Evolutionary conservation across 2,329 filamentous ascomycete species (phyloP).

Genomic region (Microsporum ferrugineum): DNA sequence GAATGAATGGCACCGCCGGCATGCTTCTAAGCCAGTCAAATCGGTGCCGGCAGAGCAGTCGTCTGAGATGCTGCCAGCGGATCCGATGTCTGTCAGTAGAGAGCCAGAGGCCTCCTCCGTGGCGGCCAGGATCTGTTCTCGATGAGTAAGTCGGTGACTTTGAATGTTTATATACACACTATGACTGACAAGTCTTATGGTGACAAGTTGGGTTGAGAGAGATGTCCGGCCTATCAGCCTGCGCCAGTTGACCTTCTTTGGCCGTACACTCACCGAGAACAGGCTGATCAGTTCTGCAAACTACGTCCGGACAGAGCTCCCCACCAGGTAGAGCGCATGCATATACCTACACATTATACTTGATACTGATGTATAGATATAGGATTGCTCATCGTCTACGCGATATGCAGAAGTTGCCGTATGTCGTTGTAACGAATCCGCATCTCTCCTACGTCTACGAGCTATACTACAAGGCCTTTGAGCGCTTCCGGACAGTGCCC

Average conservation of each 20-base stretch:
- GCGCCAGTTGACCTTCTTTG: conserved; percentile 94
- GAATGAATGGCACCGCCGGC: conserved; percentile 24
- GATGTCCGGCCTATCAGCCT: conserved; percentile 92
- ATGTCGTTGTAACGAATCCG: conserved; percentile 88
- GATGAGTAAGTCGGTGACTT: conserved; percentile 41
- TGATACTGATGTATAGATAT: conserved; percentile 4
- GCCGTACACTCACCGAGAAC: conserved; percentile 78
- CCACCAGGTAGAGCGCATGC: conserved; percentile 50
- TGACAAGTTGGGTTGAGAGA: conserved; percentile 72
- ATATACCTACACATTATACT: background rate
- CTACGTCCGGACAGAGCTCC: conserved; percentile 90
- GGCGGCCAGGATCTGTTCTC: conserved; percentile 47
- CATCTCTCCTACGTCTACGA: conserved; percentile 94
- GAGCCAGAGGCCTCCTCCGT: conserved; percentile 33
- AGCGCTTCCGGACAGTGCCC: conserved; percentile 69
- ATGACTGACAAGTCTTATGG: conserved; percentile 12
- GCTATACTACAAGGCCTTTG: conserved; percentile 93
- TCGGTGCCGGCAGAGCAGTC: conserved; percentile 24
- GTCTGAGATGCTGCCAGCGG: conserved; percentile 16
- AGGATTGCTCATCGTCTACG: conserved; percentile 88
- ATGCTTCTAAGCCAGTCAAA: conserved; percentile 28
- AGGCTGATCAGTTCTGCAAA: conserved; percentile 90
- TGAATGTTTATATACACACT: background rate
- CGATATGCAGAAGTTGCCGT: conserved; percentile 93
- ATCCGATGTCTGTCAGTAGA: conserved; percentile 21